phyloP scores from a whole-genome alignment of 23 red algal species.

The Gracilaria domingensis region DNA sequence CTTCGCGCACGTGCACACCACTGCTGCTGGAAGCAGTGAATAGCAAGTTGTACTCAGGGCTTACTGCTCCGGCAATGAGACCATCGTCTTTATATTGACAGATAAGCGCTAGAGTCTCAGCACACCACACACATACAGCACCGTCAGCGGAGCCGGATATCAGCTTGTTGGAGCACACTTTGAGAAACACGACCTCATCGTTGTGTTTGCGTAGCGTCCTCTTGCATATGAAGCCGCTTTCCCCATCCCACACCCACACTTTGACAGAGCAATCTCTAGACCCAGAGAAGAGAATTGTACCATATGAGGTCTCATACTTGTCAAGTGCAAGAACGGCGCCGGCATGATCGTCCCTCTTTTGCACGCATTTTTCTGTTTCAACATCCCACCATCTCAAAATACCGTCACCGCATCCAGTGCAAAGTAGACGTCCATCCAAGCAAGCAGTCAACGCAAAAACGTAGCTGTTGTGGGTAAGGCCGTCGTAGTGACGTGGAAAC shows the following conservation, averaged over 20 bases:
- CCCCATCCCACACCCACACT: constrained; percentile 91
- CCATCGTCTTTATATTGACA: constrained; percentile 58
- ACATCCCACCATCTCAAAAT: constrained; percentile 82
- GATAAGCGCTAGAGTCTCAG: constrained; percentile 49
- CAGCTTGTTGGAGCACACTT: constrained; percentile 34
- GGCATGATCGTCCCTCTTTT: constrained; percentile 71
- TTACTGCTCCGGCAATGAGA: constrained; percentile 73
- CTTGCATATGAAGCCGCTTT: constrained; percentile 80
- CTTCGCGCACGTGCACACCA: constrained; percentile 53
- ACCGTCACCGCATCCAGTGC: constrained; percentile 82
- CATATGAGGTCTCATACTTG: constrained; percentile 57
- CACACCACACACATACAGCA: constrained; percentile 71
- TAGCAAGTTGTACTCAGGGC: constrained; percentile 43
- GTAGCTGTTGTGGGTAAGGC: constrained; percentile 54
- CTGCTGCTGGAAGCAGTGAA: constrained; percentile 61
- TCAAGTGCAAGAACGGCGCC: constrained; percentile 81
- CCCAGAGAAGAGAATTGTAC: constrained; percentile 82
- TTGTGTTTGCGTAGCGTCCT: constrained; percentile 67
- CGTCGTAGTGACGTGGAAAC: constrained; percentile 20
- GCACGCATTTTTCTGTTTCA: constrained; percentile 37
- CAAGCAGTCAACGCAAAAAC: constrained; percentile 62
- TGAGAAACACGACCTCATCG: constrained; percentile 72
- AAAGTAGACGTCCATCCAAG: constrained; percentile 53
- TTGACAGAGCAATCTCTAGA: constrained; percentile 75
- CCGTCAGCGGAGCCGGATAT: constrained; percentile 87